Percentiles rank a stretch among this genome's conserved stretches.
These are phyloP conservation scores for Colletotrichum lini DNA, from an alignment of 2,329 filamentous ascomycete genomes.

Conservation along the genomic window DNA sequence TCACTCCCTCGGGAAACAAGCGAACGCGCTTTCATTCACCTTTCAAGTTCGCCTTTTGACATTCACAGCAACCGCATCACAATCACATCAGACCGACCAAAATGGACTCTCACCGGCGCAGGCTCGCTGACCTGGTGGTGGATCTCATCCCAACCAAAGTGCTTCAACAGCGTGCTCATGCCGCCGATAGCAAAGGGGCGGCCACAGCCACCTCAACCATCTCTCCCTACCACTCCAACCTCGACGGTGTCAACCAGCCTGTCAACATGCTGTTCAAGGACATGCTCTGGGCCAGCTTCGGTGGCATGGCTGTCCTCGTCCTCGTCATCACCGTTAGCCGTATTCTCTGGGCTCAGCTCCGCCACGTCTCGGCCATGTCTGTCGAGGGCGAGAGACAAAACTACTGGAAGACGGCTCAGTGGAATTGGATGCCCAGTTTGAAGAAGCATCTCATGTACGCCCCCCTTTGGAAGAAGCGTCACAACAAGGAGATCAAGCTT, in stretches of 20 bases:
- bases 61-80: slow-evolving; percentile 20
- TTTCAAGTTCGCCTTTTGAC: slow-evolving; percentile 27
- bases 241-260: slow-evolving; percentile 73
- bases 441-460: slow-evolving; percentile 76
- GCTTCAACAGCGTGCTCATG: slow-evolving; percentile 47
- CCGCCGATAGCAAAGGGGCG: slow-evolving; percentile 45
- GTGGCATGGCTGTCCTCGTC: slow-evolving; percentile 68
- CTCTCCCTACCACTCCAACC: slow-evolving; percentile 67
- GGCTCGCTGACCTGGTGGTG: slow-evolving; percentile 48
- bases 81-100: slow-evolving; percentile 9
- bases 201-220: slow-evolving; percentile 61
- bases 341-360: slow-evolving; percentile 68
- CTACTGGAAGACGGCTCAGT: slow-evolving; percentile 73
- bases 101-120: slow-evolving; percentile 52
- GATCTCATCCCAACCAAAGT: slow-evolving; percentile 51
- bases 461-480: slow-evolving; percentile 74
- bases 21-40: slow-evolving; percentile 2
- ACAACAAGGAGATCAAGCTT: slow-evolving; percentile 76
- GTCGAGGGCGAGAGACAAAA: slow-evolving; percentile 64
- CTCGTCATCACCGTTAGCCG: slow-evolving; percentile 68
- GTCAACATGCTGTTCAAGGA: slow-evolving; percentile 71
- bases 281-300: slow-evolving; percentile 73
- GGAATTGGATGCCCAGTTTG: slow-evolving; percentile 72
- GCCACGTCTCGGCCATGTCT: slow-evolving; percentile 73
- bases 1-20: slow-evolving; percentile 6